A percentile compares a stretch with the other conserved stretches of the same genome.
Evolutionary conservation across 805 yeast genomes (phyloP).

Genomic region (Lipomyces sp.): DNA sequence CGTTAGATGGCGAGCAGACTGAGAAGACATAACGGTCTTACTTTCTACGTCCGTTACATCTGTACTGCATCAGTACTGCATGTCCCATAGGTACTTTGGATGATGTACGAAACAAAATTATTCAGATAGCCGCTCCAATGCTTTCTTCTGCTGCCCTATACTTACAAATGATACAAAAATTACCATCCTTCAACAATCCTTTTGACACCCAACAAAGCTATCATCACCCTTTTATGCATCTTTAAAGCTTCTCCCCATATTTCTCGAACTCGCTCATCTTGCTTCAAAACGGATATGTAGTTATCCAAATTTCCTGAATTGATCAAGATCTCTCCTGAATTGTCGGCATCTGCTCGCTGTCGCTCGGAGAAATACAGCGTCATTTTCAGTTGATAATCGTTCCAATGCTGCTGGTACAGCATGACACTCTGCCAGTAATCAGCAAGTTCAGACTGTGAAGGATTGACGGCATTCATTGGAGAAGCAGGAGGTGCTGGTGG

Average conservation of each 20-base stretch:
- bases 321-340: constrained; percentile 16
- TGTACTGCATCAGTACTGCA: too few relatives aligned
- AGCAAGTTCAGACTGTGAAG: constrained; percentile 18
- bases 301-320: constrained; percentile 13
- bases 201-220: constrained; percentile 19
- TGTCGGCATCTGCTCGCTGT: constrained; percentile 27
- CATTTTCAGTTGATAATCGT: constrained; percentile 29
- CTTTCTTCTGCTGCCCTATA: not conserved
- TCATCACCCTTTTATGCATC: constrained; percentile 24
- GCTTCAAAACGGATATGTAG: constrained; percentile 31
- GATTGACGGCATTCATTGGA: constrained; percentile 14
- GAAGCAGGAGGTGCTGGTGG: constrained; percentile 32
- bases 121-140: too few relatives aligned
- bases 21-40: too few relatives aligned
- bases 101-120: too few relatives aligned
- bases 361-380: constrained; percentile 31
- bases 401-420: constrained; percentile 31
- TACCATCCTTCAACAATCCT: constrained; percentile 21
- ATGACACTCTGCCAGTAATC: constrained; percentile 26
- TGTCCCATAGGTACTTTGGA: too few relatives aligned
- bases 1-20: too few relatives aligned
- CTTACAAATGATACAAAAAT: not conserved
- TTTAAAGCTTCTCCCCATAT: constrained; percentile 28
- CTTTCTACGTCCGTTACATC: too few relatives aligned
- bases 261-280: constrained; percentile 30